Base-by-base conservation (phyloP, 352 stramenopile species). In the Pythium pyrilobum region DNA sequence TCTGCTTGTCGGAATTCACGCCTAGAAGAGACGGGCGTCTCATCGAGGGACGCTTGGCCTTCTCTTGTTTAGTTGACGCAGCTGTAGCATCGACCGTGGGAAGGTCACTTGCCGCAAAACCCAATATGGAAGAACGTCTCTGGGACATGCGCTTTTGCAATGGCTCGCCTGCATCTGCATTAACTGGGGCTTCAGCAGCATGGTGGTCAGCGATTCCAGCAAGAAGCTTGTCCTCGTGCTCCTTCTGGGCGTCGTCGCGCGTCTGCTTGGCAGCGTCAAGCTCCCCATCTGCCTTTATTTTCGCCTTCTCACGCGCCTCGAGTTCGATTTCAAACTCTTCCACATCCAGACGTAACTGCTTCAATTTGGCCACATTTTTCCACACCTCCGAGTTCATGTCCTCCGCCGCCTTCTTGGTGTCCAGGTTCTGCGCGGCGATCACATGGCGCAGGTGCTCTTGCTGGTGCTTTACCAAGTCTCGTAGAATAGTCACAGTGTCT, bases 261-360 rank as follows among this genome's bases (percentile, higher is more conserved):
- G n/a, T n/a, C n/a, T n/a, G n/a, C n/a, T 23, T 28, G 9, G 39
- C 12, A 10, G 8, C 20, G 13, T n/a, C 40, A 23, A 27, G 18
- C 24, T 58, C 16, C 4, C 42, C 11, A 33, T 43, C 24, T n/a
- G 33, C 13, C 18, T 39, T 38, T 16, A 48, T 29, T 37, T 47
- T 29, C 38, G 36, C 15, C 5, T 32, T 41, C 15, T 52, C 24
- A 9, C 15, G 41, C 20, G 37, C 48, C 2, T 48, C 24, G 20
- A 81, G 56, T 24, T 71, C 61, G 8, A 47, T n/a, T 27, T 71
- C 27, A 32, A 85, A 77, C 9, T 77, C 71, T 0, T 24, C 24
- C 2, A 79, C 32, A 34, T 81, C 74, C 18, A 76, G 49, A 0
- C 62, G 52, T 37, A 77, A 72, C 51, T 81, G 74, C 25, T 71